Conservation (phyloP, 2,329 filamentous ascomycete genomes). For the Chaetomium sp. region DNA sequence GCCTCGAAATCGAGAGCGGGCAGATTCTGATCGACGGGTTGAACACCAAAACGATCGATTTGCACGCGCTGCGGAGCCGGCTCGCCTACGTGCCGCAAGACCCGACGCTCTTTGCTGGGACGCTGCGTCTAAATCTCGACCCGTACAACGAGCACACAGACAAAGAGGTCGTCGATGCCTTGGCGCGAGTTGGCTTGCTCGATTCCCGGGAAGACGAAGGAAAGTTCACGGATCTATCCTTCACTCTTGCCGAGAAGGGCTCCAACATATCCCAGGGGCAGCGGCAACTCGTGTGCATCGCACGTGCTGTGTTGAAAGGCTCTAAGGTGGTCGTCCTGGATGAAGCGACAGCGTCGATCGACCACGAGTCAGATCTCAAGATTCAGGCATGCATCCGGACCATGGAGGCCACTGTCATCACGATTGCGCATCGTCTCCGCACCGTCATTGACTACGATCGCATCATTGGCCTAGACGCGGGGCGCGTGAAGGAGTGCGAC, state of each 20-base stretch:
- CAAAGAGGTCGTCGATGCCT: slow-evolving; percentile 4
- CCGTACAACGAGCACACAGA: slow-evolving; percentile 11
- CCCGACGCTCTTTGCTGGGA: slow-evolving; percentile 11
- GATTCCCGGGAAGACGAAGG: slow-evolving; percentile 3
- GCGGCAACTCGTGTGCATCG: slow-evolving; percentile 13
- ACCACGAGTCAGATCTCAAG: slow-evolving; percentile 15
- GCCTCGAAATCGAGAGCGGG: not conserved
- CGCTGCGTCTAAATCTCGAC: slow-evolving; percentile 12
- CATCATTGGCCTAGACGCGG: slow-evolving; percentile 6
- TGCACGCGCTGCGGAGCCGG: not conserved
- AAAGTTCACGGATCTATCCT: slow-evolving; percentile 7
- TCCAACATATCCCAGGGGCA: slow-evolving; percentile 14
- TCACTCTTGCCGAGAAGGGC: slow-evolving; percentile 7
- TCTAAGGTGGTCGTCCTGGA: slow-evolving; percentile 12
- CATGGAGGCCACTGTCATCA: slow-evolving; percentile 16
- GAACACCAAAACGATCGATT: not conserved
- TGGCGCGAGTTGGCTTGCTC: slow-evolving; percentile 4
- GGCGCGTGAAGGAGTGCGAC: slow-evolving; percentile 9
- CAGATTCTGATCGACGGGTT: slow-evolving; percentile 1
- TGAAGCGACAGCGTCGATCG: slow-evolving; percentile 15
- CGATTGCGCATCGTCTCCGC: slow-evolving; percentile 20
- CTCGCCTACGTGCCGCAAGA: slow-evolving; percentile 28
- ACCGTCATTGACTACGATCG: slow-evolving; percentile 21
- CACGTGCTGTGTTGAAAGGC: slow-evolving; percentile 9
- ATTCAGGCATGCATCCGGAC: slow-evolving; percentile 15